Evolutionary conservation across 768 basidiomycete species (phyloP).

Genomic region (Phlebiopsis flavidoalba): DNA sequence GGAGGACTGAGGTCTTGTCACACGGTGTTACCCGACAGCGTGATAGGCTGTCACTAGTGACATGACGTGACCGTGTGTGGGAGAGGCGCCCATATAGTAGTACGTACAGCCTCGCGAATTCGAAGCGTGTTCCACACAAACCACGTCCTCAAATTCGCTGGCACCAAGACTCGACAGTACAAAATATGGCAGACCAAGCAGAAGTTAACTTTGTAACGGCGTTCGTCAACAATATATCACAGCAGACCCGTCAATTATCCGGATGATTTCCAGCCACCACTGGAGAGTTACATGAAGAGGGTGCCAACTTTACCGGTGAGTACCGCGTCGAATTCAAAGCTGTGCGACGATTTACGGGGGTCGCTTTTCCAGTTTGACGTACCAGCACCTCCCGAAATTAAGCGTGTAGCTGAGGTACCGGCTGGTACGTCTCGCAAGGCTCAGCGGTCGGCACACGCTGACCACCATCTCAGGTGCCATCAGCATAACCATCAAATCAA

Average conservation of each 20-base stretch:
- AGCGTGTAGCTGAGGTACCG: constrained; percentile 28
- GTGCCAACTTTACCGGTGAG: constrained; percentile 67
- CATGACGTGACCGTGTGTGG: constrained; percentile 3
- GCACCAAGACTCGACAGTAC: neutral
- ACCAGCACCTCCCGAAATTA: constrained; percentile 55
- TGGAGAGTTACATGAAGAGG: constrained; percentile 57
- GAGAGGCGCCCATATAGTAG: constrained; percentile 2
- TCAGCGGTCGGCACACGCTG: neutral
- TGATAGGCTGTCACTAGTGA: neutral
- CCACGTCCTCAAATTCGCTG: neutral
- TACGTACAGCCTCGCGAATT: constrained; percentile 1
- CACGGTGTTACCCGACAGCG: constrained; percentile 6
- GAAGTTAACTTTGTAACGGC: constrained; percentile 62
- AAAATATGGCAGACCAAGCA: constrained; percentile 47
- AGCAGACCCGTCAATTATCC: constrained; percentile 63
- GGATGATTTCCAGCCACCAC: constrained; percentile 75
- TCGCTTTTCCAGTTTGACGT: constrained; percentile 42
- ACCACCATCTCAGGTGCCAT: constrained; percentile 36
- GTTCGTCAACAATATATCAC: constrained; percentile 56
- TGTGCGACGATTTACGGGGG: neutral
- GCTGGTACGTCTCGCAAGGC: constrained; percentile 22
- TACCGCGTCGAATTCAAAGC: neutral
- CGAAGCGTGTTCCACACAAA: neutral
- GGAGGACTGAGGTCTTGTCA: neutral
- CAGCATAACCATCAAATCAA: constrained; percentile 81